Evolutionary conservation across 306 rosid species (phyloP).

Genomic region (Cucumis melo): DNA sequence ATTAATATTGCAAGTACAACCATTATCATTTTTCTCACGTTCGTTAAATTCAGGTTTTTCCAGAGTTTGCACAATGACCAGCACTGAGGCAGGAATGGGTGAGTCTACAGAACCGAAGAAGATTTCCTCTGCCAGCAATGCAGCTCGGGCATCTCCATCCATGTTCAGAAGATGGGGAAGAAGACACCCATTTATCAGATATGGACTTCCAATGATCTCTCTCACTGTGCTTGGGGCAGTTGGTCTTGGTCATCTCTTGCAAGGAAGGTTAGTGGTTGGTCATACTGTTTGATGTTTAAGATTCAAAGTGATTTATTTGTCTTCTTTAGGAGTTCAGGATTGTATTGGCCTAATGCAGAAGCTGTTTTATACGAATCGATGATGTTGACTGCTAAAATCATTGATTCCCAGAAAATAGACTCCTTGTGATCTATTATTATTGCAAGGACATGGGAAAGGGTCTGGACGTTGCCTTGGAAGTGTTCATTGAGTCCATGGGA

Average conservation of each 20-base stretch:
- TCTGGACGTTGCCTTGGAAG: not conserved
- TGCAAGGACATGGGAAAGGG: not conserved
- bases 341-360: too few relatives aligned
- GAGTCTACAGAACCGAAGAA: constrained; percentile 13
- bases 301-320: not conserved
- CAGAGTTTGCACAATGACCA: constrained; percentile 9
- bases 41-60: constrained; percentile 1
- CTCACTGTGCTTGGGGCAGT: constrained; percentile 67
- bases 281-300: not conserved
- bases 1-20: not conserved
- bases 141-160: constrained; percentile 15
- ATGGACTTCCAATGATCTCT: constrained; percentile 90
- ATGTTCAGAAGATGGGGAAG: constrained; percentile 69
- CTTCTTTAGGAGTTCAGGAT: not conserved
- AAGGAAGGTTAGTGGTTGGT: constrained; percentile 52
- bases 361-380: not conserved
- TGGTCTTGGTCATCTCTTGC: constrained; percentile 82
- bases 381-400: not conserved
- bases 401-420: too few relatives aligned
- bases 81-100: constrained; percentile 15
- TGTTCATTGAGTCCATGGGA: not conserved
- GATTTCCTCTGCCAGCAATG: not conserved
- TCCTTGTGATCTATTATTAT: too few relatives aligned
- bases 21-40: not conserved
- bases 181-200: constrained; percentile 60